These are phyloP conservation scores for Geotrichum candidum DNA, from an alignment of 1,139 yeast species.

Conservation along the genomic window DNA sequence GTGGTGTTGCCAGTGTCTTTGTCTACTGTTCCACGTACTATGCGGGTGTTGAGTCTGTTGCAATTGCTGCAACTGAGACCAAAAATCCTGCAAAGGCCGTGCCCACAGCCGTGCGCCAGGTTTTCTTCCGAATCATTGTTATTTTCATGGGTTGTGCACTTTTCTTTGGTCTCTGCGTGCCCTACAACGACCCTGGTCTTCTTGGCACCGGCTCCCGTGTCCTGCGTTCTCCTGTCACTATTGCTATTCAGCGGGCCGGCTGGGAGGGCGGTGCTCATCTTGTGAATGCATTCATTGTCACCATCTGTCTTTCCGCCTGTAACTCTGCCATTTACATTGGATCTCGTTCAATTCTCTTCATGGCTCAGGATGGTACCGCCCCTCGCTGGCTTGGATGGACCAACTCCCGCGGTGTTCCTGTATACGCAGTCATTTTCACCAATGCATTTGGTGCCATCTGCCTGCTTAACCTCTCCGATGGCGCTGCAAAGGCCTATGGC, in stretches of 20 bases:
- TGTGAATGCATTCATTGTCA: constrained; percentile 66
- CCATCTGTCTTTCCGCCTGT: constrained; percentile 64
- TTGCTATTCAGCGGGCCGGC: constrained; percentile 64
- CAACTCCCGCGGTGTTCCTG: constrained; percentile 58
- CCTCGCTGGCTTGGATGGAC: constrained; percentile 52
- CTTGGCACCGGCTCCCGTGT: constrained; percentile 38
- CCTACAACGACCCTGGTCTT: constrained; percentile 57
- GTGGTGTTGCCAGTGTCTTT: constrained; percentile 64
- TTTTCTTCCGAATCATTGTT: constrained; percentile 69
- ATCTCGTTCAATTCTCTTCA: constrained; percentile 54
- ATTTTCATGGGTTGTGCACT: constrained; percentile 76
- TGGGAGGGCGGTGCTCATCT: constrained; percentile 65
- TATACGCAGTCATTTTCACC: constrained; percentile 44
- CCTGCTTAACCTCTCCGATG: constrained; percentile 57
- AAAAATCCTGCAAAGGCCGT: constrained; percentile 75
- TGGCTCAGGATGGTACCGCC: constrained; percentile 57
- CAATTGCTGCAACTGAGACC: constrained; percentile 86
- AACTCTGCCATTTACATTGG: constrained; percentile 67
- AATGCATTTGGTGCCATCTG: constrained; percentile 46
- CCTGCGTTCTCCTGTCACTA: constrained; percentile 67
- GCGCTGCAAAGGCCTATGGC: constrained; percentile 65
- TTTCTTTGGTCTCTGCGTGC: constrained; percentile 78
- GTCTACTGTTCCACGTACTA: constrained; percentile 64
- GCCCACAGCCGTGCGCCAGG: constrained; percentile 79
- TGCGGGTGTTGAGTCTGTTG: constrained; percentile 80